Conservation (phyloP, 2,329 filamentous ascomycete species). For the Colletotrichum tropicale region DNA sequence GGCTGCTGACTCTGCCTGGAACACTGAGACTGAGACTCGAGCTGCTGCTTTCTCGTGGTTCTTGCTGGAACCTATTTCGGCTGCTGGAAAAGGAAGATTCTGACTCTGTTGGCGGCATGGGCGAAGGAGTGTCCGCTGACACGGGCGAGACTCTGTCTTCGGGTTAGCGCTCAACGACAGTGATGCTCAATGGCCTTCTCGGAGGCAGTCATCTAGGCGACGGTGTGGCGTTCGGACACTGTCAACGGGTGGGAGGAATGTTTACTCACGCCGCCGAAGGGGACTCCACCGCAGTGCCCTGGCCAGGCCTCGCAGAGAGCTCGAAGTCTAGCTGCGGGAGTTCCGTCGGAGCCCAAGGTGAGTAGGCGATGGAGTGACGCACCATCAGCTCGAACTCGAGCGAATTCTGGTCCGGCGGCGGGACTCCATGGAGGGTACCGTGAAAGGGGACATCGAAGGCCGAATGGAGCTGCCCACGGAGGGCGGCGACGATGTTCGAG, state of each 20-base stretch:
- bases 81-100: background rate
- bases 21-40: background rate
- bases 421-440: background rate
- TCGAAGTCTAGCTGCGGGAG: background rate
- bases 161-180: background rate
- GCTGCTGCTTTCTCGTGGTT: background rate
- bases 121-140: background rate
- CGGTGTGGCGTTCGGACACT: background rate
- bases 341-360: background rate
- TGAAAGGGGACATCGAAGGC: background rate
- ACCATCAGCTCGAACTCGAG: conserved; percentile 12
- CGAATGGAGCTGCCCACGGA: background rate
- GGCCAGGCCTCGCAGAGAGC: background rate
- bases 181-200: background rate
- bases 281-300: background rate
- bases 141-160: background rate
- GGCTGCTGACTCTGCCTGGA: background rate
- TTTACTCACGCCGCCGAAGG: background rate
- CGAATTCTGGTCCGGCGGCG: background rate
- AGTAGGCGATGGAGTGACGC: conserved; percentile 3
- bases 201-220: background rate
- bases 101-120: background rate
- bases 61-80: background rate
- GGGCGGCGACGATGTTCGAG: background rate
- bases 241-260: background rate